These are phyloP conservation scores for Dictyostelium intermedium DNA, from an alignment of 78 protist genomes.

Conservation along the genomic window DNA sequence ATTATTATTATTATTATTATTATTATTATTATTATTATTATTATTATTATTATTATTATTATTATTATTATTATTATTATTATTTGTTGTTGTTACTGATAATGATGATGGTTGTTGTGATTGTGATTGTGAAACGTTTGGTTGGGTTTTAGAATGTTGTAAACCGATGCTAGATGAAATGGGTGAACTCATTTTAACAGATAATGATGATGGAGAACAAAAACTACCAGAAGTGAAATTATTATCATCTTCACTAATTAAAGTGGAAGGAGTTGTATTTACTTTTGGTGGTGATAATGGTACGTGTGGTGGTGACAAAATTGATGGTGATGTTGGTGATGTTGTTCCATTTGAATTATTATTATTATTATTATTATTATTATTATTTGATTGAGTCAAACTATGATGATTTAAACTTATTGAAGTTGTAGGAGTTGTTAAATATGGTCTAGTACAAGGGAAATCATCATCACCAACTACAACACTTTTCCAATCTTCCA, in stretches of 20 bases:
- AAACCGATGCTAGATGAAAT: background rate
- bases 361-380: background rate
- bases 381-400: background rate
- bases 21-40: background rate
- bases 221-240: background rate
- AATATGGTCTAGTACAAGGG: conserved; percentile 35
- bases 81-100: background rate
- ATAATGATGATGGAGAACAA: background rate
- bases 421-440: background rate
- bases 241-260: background rate
- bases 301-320: background rate
- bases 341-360: background rate
- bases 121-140: conserved; percentile 19
- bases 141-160: conserved; percentile 12
- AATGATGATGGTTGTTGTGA: background rate
- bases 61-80: background rate
- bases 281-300: conserved; percentile 3
- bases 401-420: background rate
- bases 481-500: conserved; percentile 75
- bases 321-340: background rate
- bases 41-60: background rate
- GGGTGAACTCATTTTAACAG: background rate
- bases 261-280: background rate
- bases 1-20: too few relatives aligned
- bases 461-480: conserved; percentile 36